Evolutionary conservation across 2,329 filamentous ascomycete species (phyloP).

Genomic region (Aspergillus ochraceus): DNA sequence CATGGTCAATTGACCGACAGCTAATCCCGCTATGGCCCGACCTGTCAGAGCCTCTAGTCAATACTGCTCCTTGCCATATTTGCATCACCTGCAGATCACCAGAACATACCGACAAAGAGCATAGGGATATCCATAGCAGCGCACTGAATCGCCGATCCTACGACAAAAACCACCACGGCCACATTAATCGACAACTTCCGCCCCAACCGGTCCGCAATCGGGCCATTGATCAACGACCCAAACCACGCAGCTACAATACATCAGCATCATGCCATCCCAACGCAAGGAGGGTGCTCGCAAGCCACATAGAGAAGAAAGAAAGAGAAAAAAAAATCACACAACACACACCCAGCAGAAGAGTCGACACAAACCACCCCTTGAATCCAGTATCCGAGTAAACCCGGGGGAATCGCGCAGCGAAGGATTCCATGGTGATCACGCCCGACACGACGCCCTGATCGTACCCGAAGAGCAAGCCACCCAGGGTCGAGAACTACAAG

Average conservation of each 20-base stretch:
- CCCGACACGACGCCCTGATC: slow-evolving; percentile 53
- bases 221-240: slow-evolving; percentile 50
- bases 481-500: slow-evolving; percentile 41
- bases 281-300: background rate
- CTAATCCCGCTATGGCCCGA: slow-evolving; percentile 47
- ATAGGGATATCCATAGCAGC: slow-evolving; percentile 42
- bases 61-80: background rate
- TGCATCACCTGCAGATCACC: background rate
- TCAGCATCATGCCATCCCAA: slow-evolving; percentile 2
- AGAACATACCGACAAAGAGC: slow-evolving; percentile 47
- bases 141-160: slow-evolving; percentile 52
- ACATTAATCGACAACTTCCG: slow-evolving; percentile 54
- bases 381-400: slow-evolving; percentile 48
- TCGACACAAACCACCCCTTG: slow-evolving; percentile 57
- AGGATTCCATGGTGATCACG: slow-evolving; percentile 50
- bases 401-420: slow-evolving; percentile 41
- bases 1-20: slow-evolving; percentile 46
- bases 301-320: background rate
- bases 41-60: slow-evolving; percentile 19
- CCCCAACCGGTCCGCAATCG: slow-evolving; percentile 53
- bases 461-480: slow-evolving; percentile 51
- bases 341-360: slow-evolving; percentile 44
- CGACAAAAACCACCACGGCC: slow-evolving; percentile 53
- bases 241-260: slow-evolving; percentile 46
- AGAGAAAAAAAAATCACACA: background rate